phyloP scores from a whole-genome alignment of 768 basidiomycete species.

The Boletus reticulatus region DNA sequence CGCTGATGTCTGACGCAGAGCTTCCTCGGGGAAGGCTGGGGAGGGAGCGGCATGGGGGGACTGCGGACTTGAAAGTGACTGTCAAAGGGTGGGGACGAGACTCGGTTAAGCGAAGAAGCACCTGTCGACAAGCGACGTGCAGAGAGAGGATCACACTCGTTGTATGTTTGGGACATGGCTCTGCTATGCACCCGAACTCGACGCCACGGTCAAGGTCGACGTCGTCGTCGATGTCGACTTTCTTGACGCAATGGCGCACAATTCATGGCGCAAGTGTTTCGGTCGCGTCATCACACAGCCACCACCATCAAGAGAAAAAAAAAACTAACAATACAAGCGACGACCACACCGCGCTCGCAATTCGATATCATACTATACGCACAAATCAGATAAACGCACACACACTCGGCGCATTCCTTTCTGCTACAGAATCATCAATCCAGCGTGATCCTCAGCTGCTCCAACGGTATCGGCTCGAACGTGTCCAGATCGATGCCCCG shows the following conservation, averaged over 20 bases:
- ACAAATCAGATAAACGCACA: slow-evolving; percentile 31
- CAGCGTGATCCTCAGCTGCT: slow-evolving; percentile 91
- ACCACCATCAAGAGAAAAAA: neutral
- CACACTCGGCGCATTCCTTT: slow-evolving; percentile 23
- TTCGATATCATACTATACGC: slow-evolving; percentile 38
- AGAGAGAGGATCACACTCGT: slow-evolving; percentile 65
- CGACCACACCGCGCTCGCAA: slow-evolving; percentile 23
- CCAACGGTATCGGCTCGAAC: slow-evolving; percentile 97
- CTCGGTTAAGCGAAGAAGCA: neutral
- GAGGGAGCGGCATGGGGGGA: slow-evolving; percentile 6
- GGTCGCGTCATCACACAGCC: slow-evolving; percentile 22
- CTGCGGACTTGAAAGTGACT: neutral
- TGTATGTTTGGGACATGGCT: no score
- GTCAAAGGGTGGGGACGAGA: neutral
- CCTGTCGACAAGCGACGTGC: slow-evolving; percentile 50
- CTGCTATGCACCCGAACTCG: neutral
- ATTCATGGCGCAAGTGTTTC: slow-evolving; percentile 30
- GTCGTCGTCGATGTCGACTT: neutral
- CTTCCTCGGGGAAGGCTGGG: slow-evolving; percentile 51
- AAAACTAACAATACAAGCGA: slow-evolving; percentile 29
- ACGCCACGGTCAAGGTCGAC: neutral
- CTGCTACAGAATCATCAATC: slow-evolving; percentile 55
- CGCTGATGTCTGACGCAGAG: slow-evolving; percentile 92
- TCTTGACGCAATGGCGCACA: slow-evolving; percentile 28
- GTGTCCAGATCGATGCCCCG: slow-evolving; percentile 84